Base-by-base conservation (phyloP, 495 filamentous ascomycete genomes). In the Penicillium desertorum region DNA sequence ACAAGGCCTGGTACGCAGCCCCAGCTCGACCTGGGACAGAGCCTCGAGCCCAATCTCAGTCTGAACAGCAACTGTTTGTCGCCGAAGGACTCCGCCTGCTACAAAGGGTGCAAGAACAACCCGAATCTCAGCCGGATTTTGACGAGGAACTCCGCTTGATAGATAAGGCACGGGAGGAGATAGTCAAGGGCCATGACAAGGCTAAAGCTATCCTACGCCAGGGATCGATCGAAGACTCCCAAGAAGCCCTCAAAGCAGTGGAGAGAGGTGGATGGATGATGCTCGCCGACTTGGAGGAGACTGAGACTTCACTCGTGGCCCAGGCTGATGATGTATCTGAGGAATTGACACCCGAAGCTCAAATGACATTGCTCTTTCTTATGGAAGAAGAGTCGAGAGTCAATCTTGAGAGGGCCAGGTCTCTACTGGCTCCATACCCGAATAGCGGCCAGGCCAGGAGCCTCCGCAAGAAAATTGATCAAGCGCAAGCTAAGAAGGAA, bases 341-440 rank as follows among this genome's bases (percentile, higher is more conserved):
- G 16, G 4, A 6, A 6, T 16, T 4, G 34, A n/a, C 36, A 17
- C 16, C 5, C 36, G 16, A 17, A 39, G 2, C 1, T 8, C 2
- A 39, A 39, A 39, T 39, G 5, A 16, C 16, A n/a, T 2, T n/a
- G 16, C 5, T 39, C 2, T 2, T n/a, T 3, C 16, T 8, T 2
- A 39, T n/a, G 6, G 16, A 39, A 17, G 3, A 16, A 5, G 36
- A 39, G 6, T 7, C 16, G 16, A n/a, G 5, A 39, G 16, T 1
- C 16, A 5, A 8, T 0, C 0, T 0, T 2, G 16, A 39, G 16
- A n/a, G 0, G 6, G 16, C 16, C 16, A 8, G 2, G 2, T n/a
- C 16, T 8, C 36, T 39, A n/a, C 5, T 39, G 14, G 16, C 14
- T n/a, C 14, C n/a, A 8, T 39, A 8, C 36, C 0, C 6, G 36